Evolutionary conservation across 1,284 basidiomycete species (phyloP).

Genomic region (Fereydounia khargensis): DNA sequence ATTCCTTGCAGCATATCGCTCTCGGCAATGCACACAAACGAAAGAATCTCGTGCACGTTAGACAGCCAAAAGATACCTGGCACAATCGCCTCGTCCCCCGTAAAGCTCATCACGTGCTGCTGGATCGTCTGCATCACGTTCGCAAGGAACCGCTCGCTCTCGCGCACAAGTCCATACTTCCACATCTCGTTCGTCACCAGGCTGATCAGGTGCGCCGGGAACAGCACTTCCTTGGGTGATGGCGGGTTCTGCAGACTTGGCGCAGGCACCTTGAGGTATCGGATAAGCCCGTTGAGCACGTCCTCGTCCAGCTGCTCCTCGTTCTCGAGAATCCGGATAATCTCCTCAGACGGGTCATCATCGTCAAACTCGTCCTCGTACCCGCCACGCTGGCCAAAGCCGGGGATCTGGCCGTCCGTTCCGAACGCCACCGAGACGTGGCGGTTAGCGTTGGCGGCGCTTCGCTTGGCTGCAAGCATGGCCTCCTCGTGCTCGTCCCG

Average conservation of each 20-base stretch:
- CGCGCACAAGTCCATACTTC: slow-evolving; percentile 95
- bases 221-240: slow-evolving; percentile 92
- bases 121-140: slow-evolving; percentile 99
- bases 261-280: slow-evolving; percentile 86
- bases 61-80: slow-evolving; percentile 99
- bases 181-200: slow-evolving; percentile 99
- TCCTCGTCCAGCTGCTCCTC: slow-evolving; percentile 89
- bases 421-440: slow-evolving; percentile 82
- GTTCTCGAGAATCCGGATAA: slow-evolving; percentile 89
- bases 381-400: slow-evolving; percentile 30
- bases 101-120: slow-evolving; percentile 90
- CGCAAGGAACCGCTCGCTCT: slow-evolving; percentile 95
- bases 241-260: slow-evolving; percentile 88
- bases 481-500: slow-evolving; percentile 71
- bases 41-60: slow-evolving; percentile 99
- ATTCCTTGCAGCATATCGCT: slow-evolving; percentile 97
- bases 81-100: slow-evolving; percentile 88
- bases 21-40: slow-evolving; percentile 97
- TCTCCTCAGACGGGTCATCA: slow-evolving; percentile 90
- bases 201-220: slow-evolving; percentile 98
- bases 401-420: slow-evolving; percentile 41
- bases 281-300: slow-evolving; percentile 83
- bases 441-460: slow-evolving; percentile 69
- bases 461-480: slow-evolving; percentile 72
- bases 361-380: slow-evolving; percentile 55